Evolutionary conservation across 345 rosid species (phyloP), one percentile per base, ranked within the genome.

Genomic region (Kandelia obovata): DNA sequence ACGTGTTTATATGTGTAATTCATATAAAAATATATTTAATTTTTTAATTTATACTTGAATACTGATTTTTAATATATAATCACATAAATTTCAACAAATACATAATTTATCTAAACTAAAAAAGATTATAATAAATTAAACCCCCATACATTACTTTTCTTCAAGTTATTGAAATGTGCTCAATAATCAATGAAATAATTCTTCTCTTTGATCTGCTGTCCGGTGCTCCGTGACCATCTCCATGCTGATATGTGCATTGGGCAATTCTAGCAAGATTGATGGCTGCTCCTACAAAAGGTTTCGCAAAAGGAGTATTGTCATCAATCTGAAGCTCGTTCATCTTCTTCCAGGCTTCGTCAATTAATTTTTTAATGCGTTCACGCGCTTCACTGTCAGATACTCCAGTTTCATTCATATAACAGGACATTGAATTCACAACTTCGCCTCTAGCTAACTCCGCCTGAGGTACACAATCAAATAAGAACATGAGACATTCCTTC

Each of bases 201-300:
- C 61, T 66, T 6, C 58, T 69, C 59, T 73, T 76, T 0, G 83
- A 74, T 52, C 28, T 60, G 5, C 7, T 5, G 57, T 80, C 79
- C 4, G 80, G 83, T 25, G 73, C 59, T 56, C 84, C 82, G 58
- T 81, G 87, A 10, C 64, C 73, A 73, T 86, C 86, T 32, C 82
- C 85, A 20, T 79, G 8, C 7, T 80, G 83, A 58, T 83, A 82
- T 4, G 49, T 59, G 57, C 66, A 70, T 2, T 80, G 78, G 2
- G 79, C 43, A 30, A 78, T 77, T 47, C 81, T 70, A 17, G 75
- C 86, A 30, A 86, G 76, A 66, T 80, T 73, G 28, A 74, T 6
- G 2, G 76, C 64, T 7, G 72, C 74, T 55, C 65, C 73, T 1
- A 72, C 6, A 23, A 81, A 86, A 7, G 67, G 31, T 49, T 62